A percentile compares a stretch with the other conserved stretches of the same genome.
These are phyloP conservation scores for Trichocladium uniseriatum DNA, from an alignment of 495 filamentous ascomycete species.

Conservation along the genomic window DNA sequence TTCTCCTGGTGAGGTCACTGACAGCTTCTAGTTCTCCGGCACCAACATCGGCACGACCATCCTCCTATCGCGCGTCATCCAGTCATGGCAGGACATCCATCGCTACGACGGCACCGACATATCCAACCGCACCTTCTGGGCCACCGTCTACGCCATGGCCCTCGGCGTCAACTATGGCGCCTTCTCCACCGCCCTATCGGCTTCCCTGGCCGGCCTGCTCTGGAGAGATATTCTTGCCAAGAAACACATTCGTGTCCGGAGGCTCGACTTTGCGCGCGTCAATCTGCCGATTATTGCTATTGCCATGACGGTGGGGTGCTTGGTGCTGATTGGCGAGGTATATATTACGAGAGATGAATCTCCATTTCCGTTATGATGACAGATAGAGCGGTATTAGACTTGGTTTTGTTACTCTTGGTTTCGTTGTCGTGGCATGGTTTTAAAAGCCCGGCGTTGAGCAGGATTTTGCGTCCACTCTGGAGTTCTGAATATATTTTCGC, in stretches of 20 bases:
- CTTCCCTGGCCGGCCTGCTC: constrained; percentile 54
- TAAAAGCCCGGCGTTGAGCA: too few relatives aligned
- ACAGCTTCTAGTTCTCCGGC: constrained; percentile 48
- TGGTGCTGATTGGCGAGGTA: constrained; percentile 49
- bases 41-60: constrained; percentile 65
- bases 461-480: too few relatives aligned
- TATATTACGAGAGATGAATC: constrained; percentile 34
- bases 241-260: constrained; percentile 51
- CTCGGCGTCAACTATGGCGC: constrained; percentile 61
- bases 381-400: too few relatives aligned
- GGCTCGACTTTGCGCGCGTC: constrained; percentile 51
- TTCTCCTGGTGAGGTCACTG: neutral
- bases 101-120: constrained; percentile 31
- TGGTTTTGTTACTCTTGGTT: too few relatives aligned
- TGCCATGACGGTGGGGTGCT: constrained; percentile 52
- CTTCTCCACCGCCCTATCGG: constrained; percentile 57
- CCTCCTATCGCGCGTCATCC: constrained; percentile 54
- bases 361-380: neutral
- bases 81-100: constrained; percentile 52
- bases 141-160: constrained; percentile 58
- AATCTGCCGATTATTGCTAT: constrained; percentile 61
- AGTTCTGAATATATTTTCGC: too few relatives aligned
- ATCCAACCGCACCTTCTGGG: constrained; percentile 53
- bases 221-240: constrained; percentile 56
- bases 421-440: too few relatives aligned